Evolutionary conservation across 495 filamentous ascomycete genomes (phyloP).

Genomic region (Podospora comata): DNA sequence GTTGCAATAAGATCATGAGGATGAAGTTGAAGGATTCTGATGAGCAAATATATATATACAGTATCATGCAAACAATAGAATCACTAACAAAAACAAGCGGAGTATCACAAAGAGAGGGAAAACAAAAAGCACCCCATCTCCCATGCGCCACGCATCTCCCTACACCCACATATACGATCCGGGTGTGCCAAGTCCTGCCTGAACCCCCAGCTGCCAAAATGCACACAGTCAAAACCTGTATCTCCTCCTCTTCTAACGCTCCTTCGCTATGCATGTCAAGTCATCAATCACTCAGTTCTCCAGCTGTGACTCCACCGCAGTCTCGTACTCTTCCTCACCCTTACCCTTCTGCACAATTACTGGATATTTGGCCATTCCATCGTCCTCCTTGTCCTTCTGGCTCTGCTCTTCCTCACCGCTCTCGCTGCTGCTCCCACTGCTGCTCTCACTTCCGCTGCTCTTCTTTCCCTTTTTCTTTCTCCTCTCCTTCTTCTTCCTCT

Average conservation of each 20-base stretch:
- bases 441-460: slow-evolving; percentile 18
- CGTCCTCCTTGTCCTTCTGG: slow-evolving; percentile 26
- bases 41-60: background rate
- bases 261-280: slow-evolving; percentile 2
- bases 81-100: background rate
- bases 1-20: background rate
- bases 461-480: slow-evolving; percentile 21
- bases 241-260: background rate
- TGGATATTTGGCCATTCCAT: slow-evolving; percentile 27
- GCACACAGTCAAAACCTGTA: background rate
- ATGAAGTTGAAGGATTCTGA: too few relatives aligned
- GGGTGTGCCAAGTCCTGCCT: background rate
- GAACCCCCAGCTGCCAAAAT: background rate
- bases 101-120: background rate
- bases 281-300: slow-evolving; percentile 7
- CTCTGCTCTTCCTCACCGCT: slow-evolving; percentile 12
- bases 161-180: too few relatives aligned
- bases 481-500: slow-evolving; percentile 25
- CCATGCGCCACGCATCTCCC: too few relatives aligned
- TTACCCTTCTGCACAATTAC: slow-evolving; percentile 38
- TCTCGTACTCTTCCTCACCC: slow-evolving; percentile 39
- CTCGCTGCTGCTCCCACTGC: slow-evolving; percentile 16
- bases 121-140: background rate
- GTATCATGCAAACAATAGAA: background rate
- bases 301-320: slow-evolving; percentile 26